A percentile compares a stretch with the other conserved stretches of the same genome.
Conservation (phyloP, 2,329 filamentous ascomycete species). For the Talaromyces sp. region DNA sequence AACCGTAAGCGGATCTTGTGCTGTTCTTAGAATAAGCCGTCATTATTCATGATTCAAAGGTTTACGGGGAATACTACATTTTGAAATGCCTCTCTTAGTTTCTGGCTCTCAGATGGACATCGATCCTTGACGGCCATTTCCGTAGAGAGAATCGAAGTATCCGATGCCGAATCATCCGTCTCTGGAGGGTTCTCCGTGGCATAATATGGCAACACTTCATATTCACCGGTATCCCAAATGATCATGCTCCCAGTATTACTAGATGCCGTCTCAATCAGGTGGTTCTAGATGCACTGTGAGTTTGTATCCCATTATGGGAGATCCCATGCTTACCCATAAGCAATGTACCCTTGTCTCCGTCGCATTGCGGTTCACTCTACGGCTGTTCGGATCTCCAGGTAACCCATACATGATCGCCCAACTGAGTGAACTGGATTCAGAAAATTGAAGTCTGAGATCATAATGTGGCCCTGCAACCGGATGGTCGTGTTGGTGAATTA, state of each 20-base stretch:
- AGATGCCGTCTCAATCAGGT: constrained; percentile 59
- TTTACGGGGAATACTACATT: constrained; percentile 29
- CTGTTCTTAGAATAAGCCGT: constrained; percentile 19
- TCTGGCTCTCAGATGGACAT: constrained; percentile 35
- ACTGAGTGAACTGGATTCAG: constrained; percentile 61
- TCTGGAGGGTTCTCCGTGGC: constrained; percentile 31
- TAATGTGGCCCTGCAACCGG: constrained; percentile 66
- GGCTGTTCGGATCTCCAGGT: constrained; percentile 57
- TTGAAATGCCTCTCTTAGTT: constrained; percentile 53
- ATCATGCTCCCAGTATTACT: constrained; percentile 55
- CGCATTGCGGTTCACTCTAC: constrained; percentile 55
- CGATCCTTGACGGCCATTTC: constrained; percentile 5
- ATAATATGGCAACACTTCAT: constrained; percentile 51
- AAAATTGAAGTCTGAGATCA: constrained; percentile 68
- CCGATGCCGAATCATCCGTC: constrained; percentile 34
- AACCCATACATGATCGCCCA: constrained; percentile 64
- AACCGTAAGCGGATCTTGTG: constrained; percentile 58
- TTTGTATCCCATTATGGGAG: neutral
- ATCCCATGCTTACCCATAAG: constrained; percentile 48
- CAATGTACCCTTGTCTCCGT: constrained; percentile 62
- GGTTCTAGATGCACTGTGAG: constrained; percentile 45
- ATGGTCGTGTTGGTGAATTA: constrained; percentile 72
- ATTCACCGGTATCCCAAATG: constrained; percentile 62
- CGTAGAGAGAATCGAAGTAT: constrained; percentile 19
- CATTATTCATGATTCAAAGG: neutral